Base-by-base conservation (phyloP, 2,329 filamentous ascomycete genomes). In the Eurotiales sp. region DNA sequence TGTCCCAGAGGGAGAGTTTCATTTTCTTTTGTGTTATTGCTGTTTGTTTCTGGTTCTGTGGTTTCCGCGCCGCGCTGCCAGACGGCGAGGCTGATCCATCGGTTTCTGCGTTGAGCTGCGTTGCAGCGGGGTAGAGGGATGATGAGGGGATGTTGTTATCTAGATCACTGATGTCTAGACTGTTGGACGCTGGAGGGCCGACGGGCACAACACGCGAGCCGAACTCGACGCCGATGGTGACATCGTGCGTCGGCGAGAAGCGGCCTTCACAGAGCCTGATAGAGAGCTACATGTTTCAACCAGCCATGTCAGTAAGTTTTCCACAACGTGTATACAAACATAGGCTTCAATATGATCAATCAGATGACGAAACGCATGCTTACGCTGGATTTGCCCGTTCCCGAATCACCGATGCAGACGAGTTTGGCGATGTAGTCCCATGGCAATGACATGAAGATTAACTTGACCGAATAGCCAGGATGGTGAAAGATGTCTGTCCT, bases 361-460 rank as follows among this genome's bases (percentile, higher is more conserved):
- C n/a, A 17, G 7, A 42, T 3, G 44, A 48, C 21, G 46, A 23
- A 34, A 25, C 15, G 34, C 17, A 40, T 22, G 67, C 76, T 58
- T 72, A 83, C 80, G 68, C 80, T 83, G 52, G 90, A 95, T 78
- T 99, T 99, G 65, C 93, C 93, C 67, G 90, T 95, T 68, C 91
- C 93, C 41, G 88, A 93, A 76, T 97, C 93, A 70, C 93, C 93
- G 65, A 99, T 90, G 76, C 90, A 95, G 67, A 97, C 92, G 63
- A 99, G 88, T 75, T 99, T 99, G 71, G 92, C 91, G 68, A 97
- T 99, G 77, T 95, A 97, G 77, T 97, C 90, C 92, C 92, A 97
- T 72, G 90, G 86, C 63, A 71, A 68, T 67, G 70, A 72, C 71
- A 73, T 73, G 64, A 64, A 66, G 64, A 66, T 61, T 56, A 52